Evolutionary conservation across 805 yeast genomes (phyloP).

Genomic region (Wickerhamiella spandovensis): DNA sequence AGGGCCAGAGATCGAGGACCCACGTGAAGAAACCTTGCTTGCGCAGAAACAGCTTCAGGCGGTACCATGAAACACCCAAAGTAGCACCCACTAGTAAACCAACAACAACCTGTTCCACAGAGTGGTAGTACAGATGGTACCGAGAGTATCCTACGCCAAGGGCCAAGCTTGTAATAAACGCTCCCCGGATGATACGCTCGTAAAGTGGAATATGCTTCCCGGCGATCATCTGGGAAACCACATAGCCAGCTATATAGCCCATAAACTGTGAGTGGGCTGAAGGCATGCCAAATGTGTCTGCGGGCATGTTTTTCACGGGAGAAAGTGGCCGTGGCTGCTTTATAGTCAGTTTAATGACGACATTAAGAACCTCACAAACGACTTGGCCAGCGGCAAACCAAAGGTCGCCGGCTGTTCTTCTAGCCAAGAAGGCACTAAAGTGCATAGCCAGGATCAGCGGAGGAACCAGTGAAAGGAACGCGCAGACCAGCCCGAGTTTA

Average conservation of each 20-base stretch:
- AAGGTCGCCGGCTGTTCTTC: constrained; percentile 78
- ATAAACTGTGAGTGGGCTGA: constrained; percentile 93
- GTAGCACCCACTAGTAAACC: constrained; percentile 55
- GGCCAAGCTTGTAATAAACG: constrained; percentile 18
- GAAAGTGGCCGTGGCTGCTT: constrained; percentile 59
- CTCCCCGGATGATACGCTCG: constrained; percentile 17
- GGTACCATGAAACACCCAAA: constrained; percentile 46
- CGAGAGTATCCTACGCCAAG: constrained; percentile 51
- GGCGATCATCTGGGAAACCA: constrained; percentile 22
- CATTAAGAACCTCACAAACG: constrained; percentile 58
- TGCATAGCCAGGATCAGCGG: constrained; percentile 65
- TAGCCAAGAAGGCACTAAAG: constrained; percentile 66
- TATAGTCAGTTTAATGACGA: constrained; percentile 46
- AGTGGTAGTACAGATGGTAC: constrained; percentile 68
- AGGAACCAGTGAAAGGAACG: constrained; percentile 69
- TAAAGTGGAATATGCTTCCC: constrained; percentile 4
- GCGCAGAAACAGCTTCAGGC: constrained; percentile 39
- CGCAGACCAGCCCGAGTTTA: constrained; percentile 43
- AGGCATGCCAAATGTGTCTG: constrained; percentile 83
- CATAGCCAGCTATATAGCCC: constrained; percentile 52
- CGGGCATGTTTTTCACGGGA: constrained; percentile 21
- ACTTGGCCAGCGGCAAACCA: constrained; percentile 79
- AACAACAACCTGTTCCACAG: constrained; percentile 53
- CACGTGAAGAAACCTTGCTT: constrained; percentile 56
- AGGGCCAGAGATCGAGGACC: constrained; percentile 46